These are phyloP conservation scores for Euphorbia celastroides DNA, from an alignment of 441 rosid genomes.

Conservation along the genomic window DNA sequence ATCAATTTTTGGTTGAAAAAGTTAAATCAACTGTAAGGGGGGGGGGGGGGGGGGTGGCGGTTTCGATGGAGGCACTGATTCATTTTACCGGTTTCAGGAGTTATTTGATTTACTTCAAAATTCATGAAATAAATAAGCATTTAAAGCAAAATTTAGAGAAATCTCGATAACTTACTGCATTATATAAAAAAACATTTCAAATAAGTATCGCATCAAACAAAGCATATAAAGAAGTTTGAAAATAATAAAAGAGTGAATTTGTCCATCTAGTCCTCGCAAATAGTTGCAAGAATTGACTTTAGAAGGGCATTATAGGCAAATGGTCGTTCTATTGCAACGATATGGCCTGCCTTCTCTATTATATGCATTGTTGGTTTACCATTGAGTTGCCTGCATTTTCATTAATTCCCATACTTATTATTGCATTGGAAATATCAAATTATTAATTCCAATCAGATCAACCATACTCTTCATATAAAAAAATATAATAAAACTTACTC, in stretches of 20 bases:
- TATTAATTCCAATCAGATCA: background rate
- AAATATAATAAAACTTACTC: slow-evolving; percentile 15
- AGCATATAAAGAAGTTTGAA: background rate
- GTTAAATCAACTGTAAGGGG: too few species aligned
- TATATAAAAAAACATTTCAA: too few species aligned
- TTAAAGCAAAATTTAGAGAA: too few species aligned
- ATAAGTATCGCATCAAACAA: too few species aligned
- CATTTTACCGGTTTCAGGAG: too few species aligned
- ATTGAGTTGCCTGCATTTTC: slow-evolving; percentile 17
- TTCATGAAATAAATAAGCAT: too few species aligned
- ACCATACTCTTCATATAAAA: too few species aligned
- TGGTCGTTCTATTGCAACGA: slow-evolving; percentile 25
- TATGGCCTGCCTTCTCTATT: slow-evolving; percentile 34
- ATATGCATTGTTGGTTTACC: slow-evolving; percentile 19
- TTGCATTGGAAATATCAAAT: background rate
- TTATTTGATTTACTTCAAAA: too few species aligned
- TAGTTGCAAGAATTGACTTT: slow-evolving; percentile 27
- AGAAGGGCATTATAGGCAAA: slow-evolving; percentile 21
- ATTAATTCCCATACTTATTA: background rate
- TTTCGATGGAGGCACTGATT: too few species aligned
- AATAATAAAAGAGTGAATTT: background rate
- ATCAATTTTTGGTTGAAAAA: too few species aligned
- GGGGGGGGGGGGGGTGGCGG: too few species aligned
- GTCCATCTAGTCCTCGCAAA: background rate
- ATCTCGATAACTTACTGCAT: too few species aligned